phyloP scores from a whole-genome alignment of 2,329 filamentous ascomycete species.

The Macrophomina phaseolina region DNA sequence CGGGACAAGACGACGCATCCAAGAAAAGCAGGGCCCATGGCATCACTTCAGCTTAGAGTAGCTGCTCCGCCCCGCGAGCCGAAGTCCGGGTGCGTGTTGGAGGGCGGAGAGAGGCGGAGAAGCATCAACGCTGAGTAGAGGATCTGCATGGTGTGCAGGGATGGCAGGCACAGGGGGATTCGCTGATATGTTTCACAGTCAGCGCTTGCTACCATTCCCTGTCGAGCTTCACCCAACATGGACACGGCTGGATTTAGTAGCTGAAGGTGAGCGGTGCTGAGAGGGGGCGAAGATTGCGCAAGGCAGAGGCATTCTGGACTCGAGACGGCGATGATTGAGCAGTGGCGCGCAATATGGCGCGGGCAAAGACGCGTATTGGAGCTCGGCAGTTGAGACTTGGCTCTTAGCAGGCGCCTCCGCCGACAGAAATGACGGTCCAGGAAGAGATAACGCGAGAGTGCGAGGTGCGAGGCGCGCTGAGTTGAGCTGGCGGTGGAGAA shows the following conservation, averaged over 20 bases:
- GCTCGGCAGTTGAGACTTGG: neutral
- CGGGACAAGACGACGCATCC: neutral
- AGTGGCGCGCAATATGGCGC: no score
- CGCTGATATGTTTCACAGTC: slow-evolving; percentile 2
- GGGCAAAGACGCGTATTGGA: neutral
- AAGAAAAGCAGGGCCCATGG: neutral
- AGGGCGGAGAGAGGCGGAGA: neutral
- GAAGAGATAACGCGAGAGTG: neutral
- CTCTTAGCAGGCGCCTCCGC: slow-evolving; percentile 1
- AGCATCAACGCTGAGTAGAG: slow-evolving; percentile 13
- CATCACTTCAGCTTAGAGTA: slow-evolving; percentile 25
- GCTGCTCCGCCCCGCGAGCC: slow-evolving; percentile 16
- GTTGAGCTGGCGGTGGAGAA: neutral
- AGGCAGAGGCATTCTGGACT: neutral
- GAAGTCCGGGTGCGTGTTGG: slow-evolving; percentile 8
- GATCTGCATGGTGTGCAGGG: slow-evolving; percentile 10
- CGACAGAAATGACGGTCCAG: neutral
- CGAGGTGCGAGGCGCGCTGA: neutral
- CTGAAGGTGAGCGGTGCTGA: no score
- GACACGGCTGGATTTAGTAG: neutral
- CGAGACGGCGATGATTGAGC: no score
- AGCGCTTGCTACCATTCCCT: slow-evolving; percentile 13
- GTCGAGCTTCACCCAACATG: neutral
- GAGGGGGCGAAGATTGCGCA: neutral
- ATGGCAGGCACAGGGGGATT: neutral